phyloP scores from a whole-genome alignment of 2,329 filamentous ascomycete species.

The Uncinocarpus reesii region DNA sequence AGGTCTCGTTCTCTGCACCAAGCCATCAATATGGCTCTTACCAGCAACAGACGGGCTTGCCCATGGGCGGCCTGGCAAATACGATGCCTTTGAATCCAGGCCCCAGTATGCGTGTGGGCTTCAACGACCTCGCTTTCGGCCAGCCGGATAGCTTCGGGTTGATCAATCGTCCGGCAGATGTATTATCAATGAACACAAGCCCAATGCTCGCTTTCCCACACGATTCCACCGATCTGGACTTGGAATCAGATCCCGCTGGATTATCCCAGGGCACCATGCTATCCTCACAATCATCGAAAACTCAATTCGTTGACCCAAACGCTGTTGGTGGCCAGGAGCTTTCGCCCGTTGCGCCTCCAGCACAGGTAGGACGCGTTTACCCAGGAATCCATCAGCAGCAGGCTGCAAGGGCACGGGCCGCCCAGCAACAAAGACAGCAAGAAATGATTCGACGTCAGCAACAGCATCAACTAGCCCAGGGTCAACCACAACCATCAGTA shows the following conservation, averaged over 20 bases:
- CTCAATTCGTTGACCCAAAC: constrained; percentile 62
- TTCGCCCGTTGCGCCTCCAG: constrained; percentile 40
- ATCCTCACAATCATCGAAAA: constrained; percentile 27
- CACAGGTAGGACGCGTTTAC: constrained; percentile 64
- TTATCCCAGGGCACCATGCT: constrained; percentile 47
- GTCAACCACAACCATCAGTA: constrained; percentile 7
- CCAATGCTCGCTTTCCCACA: constrained; percentile 56
- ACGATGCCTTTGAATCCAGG: constrained; percentile 66
- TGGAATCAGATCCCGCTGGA: constrained; percentile 55
- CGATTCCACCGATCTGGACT: constrained; percentile 57
- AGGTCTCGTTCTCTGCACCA: constrained; percentile 53
- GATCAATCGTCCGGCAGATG: constrained; percentile 1
- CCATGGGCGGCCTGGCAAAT: constrained; percentile 69
- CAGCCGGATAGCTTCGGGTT: constrained; percentile 4
- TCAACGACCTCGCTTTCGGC: constrained; percentile 18
- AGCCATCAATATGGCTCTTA: constrained; percentile 94
- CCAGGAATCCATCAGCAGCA: constrained; percentile 89
- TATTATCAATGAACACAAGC: not conserved
- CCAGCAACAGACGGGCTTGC: constrained; percentile 88
- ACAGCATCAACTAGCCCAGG: constrained; percentile 41
- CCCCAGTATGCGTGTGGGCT: constrained; percentile 33
- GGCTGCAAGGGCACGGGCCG: constrained; percentile 65
- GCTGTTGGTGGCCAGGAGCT: constrained; percentile 56
- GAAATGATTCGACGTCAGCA: constrained; percentile 50
- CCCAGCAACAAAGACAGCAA: constrained; percentile 55